Evolutionary conservation across 2,329 filamentous ascomycete genomes (phyloP).

Genomic region (Penicillium digitatum): DNA sequence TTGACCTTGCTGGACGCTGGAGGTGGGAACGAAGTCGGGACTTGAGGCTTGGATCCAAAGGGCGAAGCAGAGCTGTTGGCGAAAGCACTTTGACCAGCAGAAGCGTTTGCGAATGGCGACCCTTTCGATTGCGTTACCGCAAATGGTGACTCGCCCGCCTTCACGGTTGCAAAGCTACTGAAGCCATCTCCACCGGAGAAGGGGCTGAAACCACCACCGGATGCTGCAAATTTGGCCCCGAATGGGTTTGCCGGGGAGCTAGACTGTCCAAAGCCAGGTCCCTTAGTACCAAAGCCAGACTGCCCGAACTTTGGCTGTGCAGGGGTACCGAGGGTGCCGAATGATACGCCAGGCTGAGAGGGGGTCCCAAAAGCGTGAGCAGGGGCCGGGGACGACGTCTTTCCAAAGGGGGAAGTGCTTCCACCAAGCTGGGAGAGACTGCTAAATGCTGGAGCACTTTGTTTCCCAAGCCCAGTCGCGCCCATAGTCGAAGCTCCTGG

Average conservation of each 20-base stretch:
- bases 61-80: slow-evolving; percentile 23
- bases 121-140: not conserved
- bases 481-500: slow-evolving; percentile 21
- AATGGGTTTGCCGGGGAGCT: slow-evolving; percentile 29
- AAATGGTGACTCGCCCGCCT: slow-evolving; percentile 1
- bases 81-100: not conserved
- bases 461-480: slow-evolving; percentile 29
- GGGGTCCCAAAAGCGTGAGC: slow-evolving; percentile 36
- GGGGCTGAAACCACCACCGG: slow-evolving; percentile 29
- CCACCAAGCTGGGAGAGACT: slow-evolving; percentile 27
- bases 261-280: slow-evolving; percentile 32
- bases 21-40: slow-evolving; percentile 26
- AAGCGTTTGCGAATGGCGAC: slow-evolving; percentile 9
- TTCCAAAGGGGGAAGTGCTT: slow-evolving; percentile 28
- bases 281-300: slow-evolving; percentile 27
- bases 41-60: slow-evolving; percentile 29
- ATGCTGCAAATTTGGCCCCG: slow-evolving; percentile 16
- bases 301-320: slow-evolving; percentile 37
- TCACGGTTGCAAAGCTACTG: slow-evolving; percentile 27
- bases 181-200: slow-evolving; percentile 24
- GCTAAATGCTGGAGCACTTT: slow-evolving; percentile 28
- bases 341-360: slow-evolving; percentile 26
- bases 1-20: slow-evolving; percentile 28
- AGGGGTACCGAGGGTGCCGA: slow-evolving; percentile 36
- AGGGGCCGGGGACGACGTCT: slow-evolving; percentile 28